Base-by-base conservation (phyloP, 495 filamentous ascomycete species). In the Xylaria sp. region DNA sequence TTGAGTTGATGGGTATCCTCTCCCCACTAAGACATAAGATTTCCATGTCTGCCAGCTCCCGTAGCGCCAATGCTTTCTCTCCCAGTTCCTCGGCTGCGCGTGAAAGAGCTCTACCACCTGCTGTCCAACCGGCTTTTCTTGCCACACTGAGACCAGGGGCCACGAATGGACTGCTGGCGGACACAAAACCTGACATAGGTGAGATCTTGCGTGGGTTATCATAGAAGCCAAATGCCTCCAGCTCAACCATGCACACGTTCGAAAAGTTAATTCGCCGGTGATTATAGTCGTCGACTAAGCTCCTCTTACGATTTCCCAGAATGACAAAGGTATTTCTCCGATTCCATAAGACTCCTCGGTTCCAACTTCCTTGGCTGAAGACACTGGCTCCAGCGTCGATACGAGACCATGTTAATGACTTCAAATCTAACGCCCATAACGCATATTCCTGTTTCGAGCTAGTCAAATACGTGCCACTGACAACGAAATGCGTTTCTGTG, bases 401-500 rank as follows among this genome's bases (percentile, higher is more conserved):
- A 12, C 96, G 92, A 53, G 91, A 93, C 96, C 96, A 99, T 1
- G 90, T 95, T 53, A 99, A 81, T 3, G 90, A 95, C 68, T 89
- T 89, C 61, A 99, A 82, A 78, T 98, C 94, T 58, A 99, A 83
- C 19, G 95, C 96, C 96, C 96, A 99, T 2, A 99, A 86, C 0
- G 97, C 95, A 81, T 99, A 99, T 82, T 99, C 96, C 76, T 98
- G 96, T 79, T 97, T 98, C 19, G 94, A 97, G 9, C 94, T 97
- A 1, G 97, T 99, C 50, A 99, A 85, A 77, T 97, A 99, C 0
- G 97, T 98, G 35, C 96, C 96, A 72, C 93, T 97, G 52, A 99
- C 94, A 40, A 99, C 93, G 71, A 99, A 97, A 79, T 98, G 93
- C 37, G 93, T 93, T 74, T 95, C 94, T 71, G 98, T 92, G 41